phyloP scores from a whole-genome alignment of 176 grass and related monocot genomes.

The Olyra latifolia region DNA sequence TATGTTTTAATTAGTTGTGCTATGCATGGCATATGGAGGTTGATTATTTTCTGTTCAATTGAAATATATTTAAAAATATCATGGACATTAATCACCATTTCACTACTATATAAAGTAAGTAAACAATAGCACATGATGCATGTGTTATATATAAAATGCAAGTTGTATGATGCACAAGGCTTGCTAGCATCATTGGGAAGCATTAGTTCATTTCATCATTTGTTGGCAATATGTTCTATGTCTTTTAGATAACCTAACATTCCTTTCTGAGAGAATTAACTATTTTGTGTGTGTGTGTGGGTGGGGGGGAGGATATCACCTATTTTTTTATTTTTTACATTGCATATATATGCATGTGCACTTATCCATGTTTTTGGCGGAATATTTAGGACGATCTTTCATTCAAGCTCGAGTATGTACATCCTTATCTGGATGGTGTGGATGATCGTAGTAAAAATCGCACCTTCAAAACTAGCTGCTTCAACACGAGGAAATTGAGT shows the following conservation, averaged over 20 bases:
- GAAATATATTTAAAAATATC: conserved; percentile 11
- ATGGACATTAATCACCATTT: not conserved
- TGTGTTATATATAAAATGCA: not conserved
- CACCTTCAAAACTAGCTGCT: conserved; percentile 88
- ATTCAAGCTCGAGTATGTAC: conserved; percentile 87
- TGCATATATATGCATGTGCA: not conserved
- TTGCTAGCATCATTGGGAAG: not conserved
- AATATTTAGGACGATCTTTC: conserved; percentile 77
- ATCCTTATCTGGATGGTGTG: conserved; percentile 94
- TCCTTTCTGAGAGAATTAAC: not conserved
- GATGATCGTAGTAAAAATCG: conserved; percentile 68
- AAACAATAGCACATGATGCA: not conserved
- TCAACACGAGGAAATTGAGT: conserved; percentile 89
- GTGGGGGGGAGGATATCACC: not conserved
- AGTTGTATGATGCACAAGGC: not conserved
- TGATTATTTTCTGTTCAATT: conserved; percentile 7
- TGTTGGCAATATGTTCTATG: not conserved
- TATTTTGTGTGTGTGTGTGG: too few relatives aligned
- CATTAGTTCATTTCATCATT: not conserved
- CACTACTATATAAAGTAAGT: not conserved
- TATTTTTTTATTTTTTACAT: not conserved
- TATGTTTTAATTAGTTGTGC: not conserved
- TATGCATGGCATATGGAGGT: not conserved
- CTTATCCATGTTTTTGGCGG: conserved; percentile 15
- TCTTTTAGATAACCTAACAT: conserved; percentile 9